Evolutionary conservation across 345 rosid genomes (phyloP).

Genomic region (Melastoma malabathricum): DNA sequence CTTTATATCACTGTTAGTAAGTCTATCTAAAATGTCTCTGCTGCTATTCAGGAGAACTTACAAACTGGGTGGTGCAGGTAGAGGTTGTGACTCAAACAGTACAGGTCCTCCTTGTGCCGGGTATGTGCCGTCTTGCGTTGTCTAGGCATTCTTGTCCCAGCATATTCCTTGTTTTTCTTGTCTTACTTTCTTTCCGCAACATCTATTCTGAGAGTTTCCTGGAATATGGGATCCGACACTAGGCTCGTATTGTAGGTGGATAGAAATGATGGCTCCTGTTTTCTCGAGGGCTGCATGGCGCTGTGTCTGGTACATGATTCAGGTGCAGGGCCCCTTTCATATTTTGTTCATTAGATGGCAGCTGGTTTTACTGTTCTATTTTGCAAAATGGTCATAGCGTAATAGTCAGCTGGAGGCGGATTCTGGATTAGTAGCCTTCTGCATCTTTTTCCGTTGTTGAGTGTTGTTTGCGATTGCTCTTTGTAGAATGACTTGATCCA

Average conservation of each 20-base stretch:
- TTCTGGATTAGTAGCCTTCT: too few species aligned
- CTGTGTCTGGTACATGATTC: slow-evolving; percentile 67
- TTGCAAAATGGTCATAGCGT: background rate
- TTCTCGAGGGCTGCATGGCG: slow-evolving; percentile 66
- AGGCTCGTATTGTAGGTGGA: slow-evolving; percentile 34
- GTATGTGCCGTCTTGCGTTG: slow-evolving; percentile 15
- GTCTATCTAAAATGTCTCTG: slow-evolving; percentile 1
- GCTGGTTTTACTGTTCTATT: background rate
- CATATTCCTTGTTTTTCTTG: background rate
- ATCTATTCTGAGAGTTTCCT: too few species aligned
- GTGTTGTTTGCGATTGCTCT: background rate
- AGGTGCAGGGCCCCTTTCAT: slow-evolving; percentile 17
- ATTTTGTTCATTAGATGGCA: background rate
- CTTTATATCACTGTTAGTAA: background rate
- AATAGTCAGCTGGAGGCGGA: too few species aligned
- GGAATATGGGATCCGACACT: too few species aligned
- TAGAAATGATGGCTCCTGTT: slow-evolving; percentile 76
- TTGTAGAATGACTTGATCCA: slow-evolving; percentile 55
- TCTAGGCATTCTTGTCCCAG: background rate
- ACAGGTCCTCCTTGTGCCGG: slow-evolving; percentile 62
- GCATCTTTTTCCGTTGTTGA: background rate
- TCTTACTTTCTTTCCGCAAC: too few species aligned
- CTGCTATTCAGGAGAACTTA: slow-evolving; percentile 41
- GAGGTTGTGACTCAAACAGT: slow-evolving; percentile 31
- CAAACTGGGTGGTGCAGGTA: slow-evolving; percentile 23